These are phyloP conservation scores for Malus sylvestris DNA, from an alignment of 306 rosid genomes.

Conservation along the genomic window DNA sequence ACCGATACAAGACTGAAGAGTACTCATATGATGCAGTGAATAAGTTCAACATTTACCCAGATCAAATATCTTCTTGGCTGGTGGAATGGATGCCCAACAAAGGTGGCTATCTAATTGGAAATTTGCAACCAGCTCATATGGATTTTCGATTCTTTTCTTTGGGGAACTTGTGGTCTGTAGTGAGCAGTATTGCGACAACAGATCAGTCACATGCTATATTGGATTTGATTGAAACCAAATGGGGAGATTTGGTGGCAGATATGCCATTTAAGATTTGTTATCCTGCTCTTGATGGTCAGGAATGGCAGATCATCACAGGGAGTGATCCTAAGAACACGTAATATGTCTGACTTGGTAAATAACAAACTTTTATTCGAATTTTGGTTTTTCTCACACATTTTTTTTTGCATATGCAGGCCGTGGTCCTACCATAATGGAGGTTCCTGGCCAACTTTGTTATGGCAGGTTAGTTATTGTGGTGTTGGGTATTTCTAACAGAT, in stretches of 20 bases:
- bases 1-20: slow-evolving; percentile 83
- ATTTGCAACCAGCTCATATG: slow-evolving; percentile 96
- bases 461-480: slow-evolving; percentile 62
- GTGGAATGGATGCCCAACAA: slow-evolving; percentile 81
- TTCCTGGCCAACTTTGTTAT: slow-evolving; percentile 85
- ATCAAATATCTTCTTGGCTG: slow-evolving; percentile 75
- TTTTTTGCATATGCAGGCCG: slow-evolving; percentile 46
- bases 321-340: slow-evolving; percentile 90
- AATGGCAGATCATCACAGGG: slow-evolving; percentile 87
- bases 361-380: not conserved
- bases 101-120: slow-evolving; percentile 83
- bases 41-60: slow-evolving; percentile 86
- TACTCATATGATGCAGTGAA: slow-evolving; percentile 85
- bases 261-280: slow-evolving; percentile 88
- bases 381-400: slow-evolving; percentile 7
- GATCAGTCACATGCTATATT: slow-evolving; percentile 73
- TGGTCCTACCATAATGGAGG: slow-evolving; percentile 93
- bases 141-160: slow-evolving; percentile 84
- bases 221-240: slow-evolving; percentile 78
- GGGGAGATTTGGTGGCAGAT: slow-evolving; percentile 78
- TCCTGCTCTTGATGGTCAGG: slow-evolving; percentile 84
- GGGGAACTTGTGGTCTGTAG: slow-evolving; percentile 77
- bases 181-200: slow-evolving; percentile 51
- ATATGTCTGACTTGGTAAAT: slow-evolving; percentile 12
- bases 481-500: not conserved